phyloP scores from a whole-genome alignment of 1,139 yeast genomes.

The Kodamaea anthophila region DNA sequence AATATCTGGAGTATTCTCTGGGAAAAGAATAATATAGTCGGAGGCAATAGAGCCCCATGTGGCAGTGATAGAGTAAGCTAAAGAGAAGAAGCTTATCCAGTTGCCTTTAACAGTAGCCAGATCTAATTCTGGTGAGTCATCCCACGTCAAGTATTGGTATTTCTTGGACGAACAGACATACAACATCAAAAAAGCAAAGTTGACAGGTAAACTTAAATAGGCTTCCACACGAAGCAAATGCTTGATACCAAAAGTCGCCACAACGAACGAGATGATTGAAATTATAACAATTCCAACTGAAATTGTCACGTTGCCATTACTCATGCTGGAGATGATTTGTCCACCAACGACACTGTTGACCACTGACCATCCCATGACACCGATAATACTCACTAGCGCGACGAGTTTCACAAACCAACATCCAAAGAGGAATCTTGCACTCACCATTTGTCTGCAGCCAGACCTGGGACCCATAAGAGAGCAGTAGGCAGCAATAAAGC shows the following conservation, averaged over 20 bases:
- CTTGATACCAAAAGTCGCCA: slow-evolving; percentile 72
- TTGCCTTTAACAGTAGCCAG: slow-evolving; percentile 47
- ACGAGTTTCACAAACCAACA: slow-evolving; percentile 77
- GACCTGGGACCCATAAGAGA: slow-evolving; percentile 83
- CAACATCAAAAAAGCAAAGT: slow-evolving; percentile 60
- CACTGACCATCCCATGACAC: slow-evolving; percentile 83
- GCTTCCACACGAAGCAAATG: slow-evolving; percentile 66
- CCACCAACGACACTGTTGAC: slow-evolving; percentile 85
- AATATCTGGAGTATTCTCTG: slow-evolving; percentile 60
- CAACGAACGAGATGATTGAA: slow-evolving; percentile 53
- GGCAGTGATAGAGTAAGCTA: slow-evolving; percentile 73
- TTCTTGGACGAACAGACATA: slow-evolving; percentile 63
- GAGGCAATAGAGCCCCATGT: slow-evolving; percentile 90
- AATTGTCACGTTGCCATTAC: slow-evolving; percentile 57
- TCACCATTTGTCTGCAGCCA: slow-evolving; percentile 82
- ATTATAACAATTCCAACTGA: slow-evolving; percentile 72
- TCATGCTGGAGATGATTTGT: slow-evolving; percentile 62
- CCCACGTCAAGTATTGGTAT: slow-evolving; percentile 34
- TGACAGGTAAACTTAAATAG: slow-evolving; percentile 61
- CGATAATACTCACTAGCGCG: slow-evolving; percentile 61
- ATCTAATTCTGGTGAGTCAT: slow-evolving; percentile 33
- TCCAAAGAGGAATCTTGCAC: slow-evolving; percentile 73
- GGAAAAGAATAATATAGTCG: slow-evolving; percentile 79
- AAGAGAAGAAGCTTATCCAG: slow-evolving; percentile 68
- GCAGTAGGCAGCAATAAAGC: slow-evolving; percentile 73